A percentile compares a stretch with the other conserved stretches of the same genome.
Evolutionary conservation across 192 early-diverging fungal species (phyloP).

Genomic region (Podila epigama): DNA sequence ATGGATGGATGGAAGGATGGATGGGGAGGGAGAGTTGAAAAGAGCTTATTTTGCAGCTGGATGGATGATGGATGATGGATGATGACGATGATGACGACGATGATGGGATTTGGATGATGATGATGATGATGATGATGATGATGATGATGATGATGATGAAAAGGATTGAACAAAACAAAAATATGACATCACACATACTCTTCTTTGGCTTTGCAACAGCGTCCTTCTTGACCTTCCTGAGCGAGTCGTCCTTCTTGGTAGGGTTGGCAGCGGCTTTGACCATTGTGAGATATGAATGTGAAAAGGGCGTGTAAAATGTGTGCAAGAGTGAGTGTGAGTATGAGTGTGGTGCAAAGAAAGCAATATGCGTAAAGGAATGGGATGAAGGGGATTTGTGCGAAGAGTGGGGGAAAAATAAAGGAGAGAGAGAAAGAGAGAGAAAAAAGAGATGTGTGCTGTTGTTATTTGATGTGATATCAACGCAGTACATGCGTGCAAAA

Average conservation of each 20-base stretch:
- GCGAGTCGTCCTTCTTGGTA: slow-evolving; percentile 1
- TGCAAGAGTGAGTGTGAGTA: slow-evolving; percentile 1
- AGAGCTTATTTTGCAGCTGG: not conserved
- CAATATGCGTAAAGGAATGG: not conserved
- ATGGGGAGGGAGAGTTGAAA: not conserved
- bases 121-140: too few relatives aligned
- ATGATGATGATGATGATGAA: too few relatives aligned
- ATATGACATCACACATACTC: too few relatives aligned
- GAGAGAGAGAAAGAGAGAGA: slow-evolving; percentile 11
- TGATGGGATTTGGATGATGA: not conserved
- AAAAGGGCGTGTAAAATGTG: not conserved
- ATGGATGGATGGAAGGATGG: slow-evolving; percentile 1
- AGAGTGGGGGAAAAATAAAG: not conserved
- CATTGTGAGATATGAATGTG: slow-evolving; percentile 19
- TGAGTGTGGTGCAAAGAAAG: too few relatives aligned
- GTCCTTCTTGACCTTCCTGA: not conserved
- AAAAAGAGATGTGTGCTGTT: not conserved
- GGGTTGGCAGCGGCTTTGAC: not conserved
- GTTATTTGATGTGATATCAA: too few relatives aligned
- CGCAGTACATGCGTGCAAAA: slow-evolving; percentile 5
- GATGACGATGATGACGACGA: not conserved
- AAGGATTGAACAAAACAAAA: too few relatives aligned
- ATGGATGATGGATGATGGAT: not conserved
- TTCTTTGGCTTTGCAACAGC: slow-evolving; percentile 8
- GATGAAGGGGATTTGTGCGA: not conserved